A percentile compares a stretch with the other conserved stretches of the same genome.
Conservation (phyloP, 768 basidiomycete genomes). For the Psilocybe subaeruginosa region DNA sequence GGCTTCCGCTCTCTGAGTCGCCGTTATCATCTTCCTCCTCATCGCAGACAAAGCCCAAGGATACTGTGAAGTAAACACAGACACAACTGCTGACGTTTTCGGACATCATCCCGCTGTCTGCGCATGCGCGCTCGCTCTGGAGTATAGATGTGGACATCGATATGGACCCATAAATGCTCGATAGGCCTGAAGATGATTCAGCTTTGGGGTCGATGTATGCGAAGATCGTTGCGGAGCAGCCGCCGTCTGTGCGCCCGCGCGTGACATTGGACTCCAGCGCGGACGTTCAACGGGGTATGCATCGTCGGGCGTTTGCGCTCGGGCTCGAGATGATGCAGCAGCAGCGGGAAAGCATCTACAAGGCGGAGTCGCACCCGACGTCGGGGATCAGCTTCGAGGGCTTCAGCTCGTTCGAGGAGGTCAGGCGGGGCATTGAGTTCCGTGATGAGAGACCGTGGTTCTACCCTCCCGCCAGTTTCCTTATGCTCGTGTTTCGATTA, state of each 20-base stretch:
- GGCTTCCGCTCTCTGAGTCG: slow-evolving; percentile 35
- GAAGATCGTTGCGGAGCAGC: slow-evolving; percentile 36
- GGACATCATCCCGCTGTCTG: slow-evolving; percentile 73
- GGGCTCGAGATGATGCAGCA: neutral
- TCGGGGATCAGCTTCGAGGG: slow-evolving; percentile 72
- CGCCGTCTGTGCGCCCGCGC: slow-evolving; percentile 38
- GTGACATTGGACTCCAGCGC: slow-evolving; percentile 47
- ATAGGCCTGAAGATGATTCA: slow-evolving; percentile 50
- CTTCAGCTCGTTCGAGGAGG: slow-evolving; percentile 76
- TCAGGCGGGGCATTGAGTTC: slow-evolving; percentile 79
- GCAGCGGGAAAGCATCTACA: slow-evolving; percentile 28
- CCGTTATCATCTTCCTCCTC: slow-evolving; percentile 14
- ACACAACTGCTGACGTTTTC: slow-evolving; percentile 58
- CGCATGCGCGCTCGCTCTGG: slow-evolving; percentile 36
- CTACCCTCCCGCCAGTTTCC: slow-evolving; percentile 49
- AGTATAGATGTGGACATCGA: neutral
- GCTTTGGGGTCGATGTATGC: slow-evolving; percentile 59
- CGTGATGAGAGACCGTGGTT: slow-evolving; percentile 61
- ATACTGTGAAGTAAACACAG: slow-evolving; percentile 7
- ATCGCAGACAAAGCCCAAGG: slow-evolving; percentile 7
- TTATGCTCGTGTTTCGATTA: neutral
- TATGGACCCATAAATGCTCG: slow-evolving; percentile 32
- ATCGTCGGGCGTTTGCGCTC: neutral
- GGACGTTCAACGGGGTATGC: neutral
- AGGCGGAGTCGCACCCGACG: slow-evolving; percentile 37